Conservation (phyloP, 2,329 filamentous ascomycete species). For the Epichloe sibirici region DNA sequence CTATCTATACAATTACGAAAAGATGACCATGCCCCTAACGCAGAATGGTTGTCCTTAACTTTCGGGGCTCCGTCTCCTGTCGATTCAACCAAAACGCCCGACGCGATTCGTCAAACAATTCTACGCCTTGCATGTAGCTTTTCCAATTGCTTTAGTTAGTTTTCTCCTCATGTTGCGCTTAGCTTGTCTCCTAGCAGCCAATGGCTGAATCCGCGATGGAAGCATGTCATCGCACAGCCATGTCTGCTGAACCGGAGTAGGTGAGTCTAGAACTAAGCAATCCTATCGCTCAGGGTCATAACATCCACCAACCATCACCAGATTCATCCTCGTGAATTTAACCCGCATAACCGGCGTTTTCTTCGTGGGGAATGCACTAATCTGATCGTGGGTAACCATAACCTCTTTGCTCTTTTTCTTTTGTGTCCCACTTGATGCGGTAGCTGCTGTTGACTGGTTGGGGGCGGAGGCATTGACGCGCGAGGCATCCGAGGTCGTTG, state of each 20-base stretch:
- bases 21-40: not conserved
- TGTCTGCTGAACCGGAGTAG: not conserved
- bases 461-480: constrained; percentile 8
- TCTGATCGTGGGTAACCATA: constrained; percentile 83
- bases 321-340: constrained; percentile 87
- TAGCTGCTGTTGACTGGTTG: constrained; percentile 15
- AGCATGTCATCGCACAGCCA: constrained; percentile 1
- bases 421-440: constrained; percentile 19
- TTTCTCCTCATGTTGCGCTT: constrained; percentile 4
- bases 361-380: constrained; percentile 90
- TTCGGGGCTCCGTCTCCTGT: not conserved
- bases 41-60: not conserved
- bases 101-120: not conserved
- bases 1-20: not conserved
- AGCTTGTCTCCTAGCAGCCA: constrained; percentile 4
- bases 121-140: constrained; percentile 1
- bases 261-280: constrained; percentile 4
- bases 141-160: not conserved
- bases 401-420: constrained; percentile 86
- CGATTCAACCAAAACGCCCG: not conserved
- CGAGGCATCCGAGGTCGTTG: constrained; percentile 17
- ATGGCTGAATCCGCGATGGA: constrained; percentile 2
- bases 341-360: constrained; percentile 91
- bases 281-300: constrained; percentile 41
- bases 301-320: constrained; percentile 74